Percentiles rank a stretch among this genome's conserved stretches.
These are phyloP conservation scores for Trametes versicolor DNA, from an alignment of 1,284 basidiomycete species.

Conservation along the genomic window DNA sequence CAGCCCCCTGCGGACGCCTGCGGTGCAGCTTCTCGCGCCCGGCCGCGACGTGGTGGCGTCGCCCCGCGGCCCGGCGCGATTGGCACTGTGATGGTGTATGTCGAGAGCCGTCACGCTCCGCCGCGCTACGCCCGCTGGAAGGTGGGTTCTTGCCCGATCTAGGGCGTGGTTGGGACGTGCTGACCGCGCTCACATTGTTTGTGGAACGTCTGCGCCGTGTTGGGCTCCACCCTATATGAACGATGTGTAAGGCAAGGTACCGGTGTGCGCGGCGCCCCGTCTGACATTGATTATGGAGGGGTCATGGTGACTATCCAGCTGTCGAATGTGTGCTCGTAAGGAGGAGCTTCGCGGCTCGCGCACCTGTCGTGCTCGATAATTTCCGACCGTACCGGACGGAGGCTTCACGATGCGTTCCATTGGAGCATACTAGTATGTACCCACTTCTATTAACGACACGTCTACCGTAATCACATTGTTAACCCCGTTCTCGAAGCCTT, in stretches of 20 bases:
- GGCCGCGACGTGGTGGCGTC: conserved; percentile 13
- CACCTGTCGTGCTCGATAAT: not conserved
- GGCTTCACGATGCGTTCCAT: not conserved
- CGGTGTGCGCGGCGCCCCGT: no score
- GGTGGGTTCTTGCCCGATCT: conserved; percentile 1
- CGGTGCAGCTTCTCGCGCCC: no score
- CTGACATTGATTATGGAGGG: no score
- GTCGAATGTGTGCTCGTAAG: no score
- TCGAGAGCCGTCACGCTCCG: not conserved
- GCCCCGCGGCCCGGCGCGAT: not conserved
- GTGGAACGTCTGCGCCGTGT: not conserved
- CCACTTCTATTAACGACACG: no score
- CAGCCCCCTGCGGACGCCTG: not conserved
- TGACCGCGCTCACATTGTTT: not conserved
- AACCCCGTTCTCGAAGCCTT: no score
- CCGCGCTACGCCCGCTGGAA: conserved; percentile 7
- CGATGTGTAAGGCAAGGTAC: no score
- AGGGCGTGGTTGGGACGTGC: not conserved
- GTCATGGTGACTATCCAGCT: no score
- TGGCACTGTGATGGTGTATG: not conserved
- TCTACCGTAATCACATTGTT: no score
- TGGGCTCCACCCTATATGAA: no score
- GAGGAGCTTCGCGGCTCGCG: not conserved
- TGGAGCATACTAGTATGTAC: no score
- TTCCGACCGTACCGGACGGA: not conserved